These are phyloP conservation scores for Amanita polypyramis DNA, from an alignment of 768 basidiomycete species.

Conservation along the genomic window DNA sequence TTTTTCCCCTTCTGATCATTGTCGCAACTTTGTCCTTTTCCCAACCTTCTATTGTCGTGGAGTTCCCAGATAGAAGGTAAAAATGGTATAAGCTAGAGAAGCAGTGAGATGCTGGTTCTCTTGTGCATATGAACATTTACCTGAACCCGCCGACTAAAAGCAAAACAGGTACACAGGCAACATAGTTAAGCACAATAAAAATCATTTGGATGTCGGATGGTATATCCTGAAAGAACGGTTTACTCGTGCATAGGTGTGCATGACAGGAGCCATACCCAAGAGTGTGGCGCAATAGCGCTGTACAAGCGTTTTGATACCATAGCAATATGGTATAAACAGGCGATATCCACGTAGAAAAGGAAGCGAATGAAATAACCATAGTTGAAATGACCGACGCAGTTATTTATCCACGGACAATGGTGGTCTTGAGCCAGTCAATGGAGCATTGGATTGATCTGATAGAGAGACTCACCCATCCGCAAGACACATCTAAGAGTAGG, in stretches of 20 bases:
- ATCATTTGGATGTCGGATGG: conserved; percentile 62
- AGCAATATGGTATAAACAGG: conserved; percentile 77
- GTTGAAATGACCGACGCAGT: conserved; percentile 90
- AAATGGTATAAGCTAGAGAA: conserved; percentile 72
- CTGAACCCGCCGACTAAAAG: conserved; percentile 88
- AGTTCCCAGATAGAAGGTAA: conserved; percentile 63
- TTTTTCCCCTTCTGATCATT: conserved; percentile 75
- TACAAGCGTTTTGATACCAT: conserved; percentile 70
- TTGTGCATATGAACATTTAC: conserved; percentile 23
- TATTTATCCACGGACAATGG: conserved; percentile 90
- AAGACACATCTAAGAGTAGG: conserved; percentile 55
- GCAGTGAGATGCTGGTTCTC: conserved; percentile 2
- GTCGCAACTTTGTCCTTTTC: conserved; percentile 94
- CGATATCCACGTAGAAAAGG: conserved; percentile 84
- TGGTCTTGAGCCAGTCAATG: conserved; percentile 43
- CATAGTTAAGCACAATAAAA: conserved; percentile 83
- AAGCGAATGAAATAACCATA: conserved; percentile 87
- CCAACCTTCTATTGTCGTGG: conserved; percentile 95
- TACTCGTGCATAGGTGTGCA: not conserved
- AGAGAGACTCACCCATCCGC: conserved; percentile 62
- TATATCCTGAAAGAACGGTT: conserved; percentile 39
- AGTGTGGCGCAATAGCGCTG: conserved; percentile 27
- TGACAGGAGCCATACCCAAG: conserved; percentile 36
- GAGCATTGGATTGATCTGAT: conserved; percentile 6
- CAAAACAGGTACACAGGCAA: conserved; percentile 75